phyloP scores from a whole-genome alignment of 2,329 filamentous ascomycete species.

The Aspergillus persii region DNA sequence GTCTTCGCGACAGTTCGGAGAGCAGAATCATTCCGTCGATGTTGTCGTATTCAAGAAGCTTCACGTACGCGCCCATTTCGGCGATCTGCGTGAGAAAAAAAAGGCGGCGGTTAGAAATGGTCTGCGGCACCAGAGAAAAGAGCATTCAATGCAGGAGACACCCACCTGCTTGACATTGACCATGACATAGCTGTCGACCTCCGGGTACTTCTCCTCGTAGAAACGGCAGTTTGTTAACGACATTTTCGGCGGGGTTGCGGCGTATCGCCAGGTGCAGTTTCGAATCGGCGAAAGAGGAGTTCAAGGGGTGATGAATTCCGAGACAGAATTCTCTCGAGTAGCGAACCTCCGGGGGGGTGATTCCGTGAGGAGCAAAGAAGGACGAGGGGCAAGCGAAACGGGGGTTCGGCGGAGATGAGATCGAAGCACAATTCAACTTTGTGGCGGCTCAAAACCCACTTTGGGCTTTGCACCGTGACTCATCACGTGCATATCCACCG shows the following conservation, averaged over 20 bases:
- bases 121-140: neutral
- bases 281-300: conserved; percentile 3
- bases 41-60: conserved; percentile 99
- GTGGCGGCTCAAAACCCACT: conserved; percentile 43
- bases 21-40: conserved; percentile 99
- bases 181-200: conserved; percentile 99
- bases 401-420: conserved; percentile 15
- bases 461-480: conserved; percentile 18
- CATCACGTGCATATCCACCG: conserved; percentile 19
- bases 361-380: conserved; percentile 12
- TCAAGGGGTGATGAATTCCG: neutral
- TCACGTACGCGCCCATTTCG: conserved; percentile 99
- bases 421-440: conserved; percentile 35
- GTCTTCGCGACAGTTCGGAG: conserved; percentile 93
- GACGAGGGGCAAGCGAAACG: conserved; percentile 10
- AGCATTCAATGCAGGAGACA: neutral
- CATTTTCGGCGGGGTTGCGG: conserved; percentile 64
- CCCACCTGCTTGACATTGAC: conserved; percentile 96
- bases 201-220: conserved; percentile 96
- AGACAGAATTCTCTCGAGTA: neutral
- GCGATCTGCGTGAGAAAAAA: conserved; percentile 65
- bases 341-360: conserved; percentile 1
- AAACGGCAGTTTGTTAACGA: conserved; percentile 96
- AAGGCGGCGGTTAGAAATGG: conserved; percentile 13
- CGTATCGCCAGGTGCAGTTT: conserved; percentile 17